phyloP scores from a whole-genome alignment of 306 rosid species.

The Luffa aegyptiaca region DNA sequence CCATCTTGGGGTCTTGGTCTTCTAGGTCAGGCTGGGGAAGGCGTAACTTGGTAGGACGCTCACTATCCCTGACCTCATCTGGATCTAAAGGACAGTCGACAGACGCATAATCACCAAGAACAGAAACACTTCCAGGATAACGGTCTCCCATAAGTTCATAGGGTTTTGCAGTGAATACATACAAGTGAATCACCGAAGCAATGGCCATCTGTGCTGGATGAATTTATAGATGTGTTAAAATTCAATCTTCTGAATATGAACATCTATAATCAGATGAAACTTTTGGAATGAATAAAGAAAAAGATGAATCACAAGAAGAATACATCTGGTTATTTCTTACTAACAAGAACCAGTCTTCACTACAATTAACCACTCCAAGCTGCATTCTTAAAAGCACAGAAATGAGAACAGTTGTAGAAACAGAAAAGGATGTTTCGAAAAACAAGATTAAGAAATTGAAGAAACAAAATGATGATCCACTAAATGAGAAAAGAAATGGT shows the following conservation, averaged over 20 bases:
- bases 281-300: neutral
- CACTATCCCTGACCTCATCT: constrained; percentile 94
- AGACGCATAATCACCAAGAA: constrained; percentile 91
- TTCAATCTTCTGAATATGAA: constrained; percentile 4
- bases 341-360: neutral
- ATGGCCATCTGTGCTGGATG: constrained; percentile 89
- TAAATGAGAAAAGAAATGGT: neutral
- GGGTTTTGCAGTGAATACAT: constrained; percentile 93
- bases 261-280: neutral
- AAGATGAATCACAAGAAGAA: neutral
- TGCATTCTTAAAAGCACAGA: neutral
- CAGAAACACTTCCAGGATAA: constrained; percentile 69
- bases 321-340: neutral
- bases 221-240: constrained; percentile 48
- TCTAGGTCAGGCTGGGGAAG: constrained; percentile 70
- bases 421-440: neutral
- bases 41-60: constrained; percentile 93
- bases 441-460: neutral
- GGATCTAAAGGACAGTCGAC: constrained; percentile 95
- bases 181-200: constrained; percentile 92
- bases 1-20: constrained; percentile 46
- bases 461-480: neutral
- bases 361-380: constrained; percentile 1
- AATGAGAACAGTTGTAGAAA: neutral
- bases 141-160: constrained; percentile 92